Percentiles rank a stretch among this genome's conserved stretches.
Conservation (phyloP, 2,329 filamentous ascomycete species). For the Zelopaecilomyces penicillatus region DNA sequence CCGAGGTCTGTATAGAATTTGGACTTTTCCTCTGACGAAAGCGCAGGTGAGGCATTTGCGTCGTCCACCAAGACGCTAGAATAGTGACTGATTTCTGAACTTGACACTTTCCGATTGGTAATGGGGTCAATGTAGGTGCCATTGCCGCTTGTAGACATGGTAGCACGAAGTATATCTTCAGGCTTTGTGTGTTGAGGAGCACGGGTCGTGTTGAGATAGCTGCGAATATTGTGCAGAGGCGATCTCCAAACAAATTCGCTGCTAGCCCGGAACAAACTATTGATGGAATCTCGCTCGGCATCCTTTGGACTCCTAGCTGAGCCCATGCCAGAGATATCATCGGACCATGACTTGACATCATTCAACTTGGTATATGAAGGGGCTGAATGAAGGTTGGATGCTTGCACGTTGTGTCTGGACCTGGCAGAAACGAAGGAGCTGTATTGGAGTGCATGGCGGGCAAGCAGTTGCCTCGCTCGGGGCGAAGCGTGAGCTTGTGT, state of each 20-base stretch:
- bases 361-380: constrained; percentile 28
- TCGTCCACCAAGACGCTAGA: constrained; percentile 27
- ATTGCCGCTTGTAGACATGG: constrained; percentile 12
- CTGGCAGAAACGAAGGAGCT: constrained; percentile 5
- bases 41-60: constrained; percentile 23
- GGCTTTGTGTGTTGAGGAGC: constrained; percentile 13
- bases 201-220: constrained; percentile 19
- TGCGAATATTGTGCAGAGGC: constrained; percentile 25
- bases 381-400: constrained; percentile 25
- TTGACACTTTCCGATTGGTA: constrained; percentile 43
- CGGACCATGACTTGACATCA: constrained; percentile 26
- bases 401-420: constrained; percentile 18
- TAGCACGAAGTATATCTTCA: constrained; percentile 17
- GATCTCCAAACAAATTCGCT: constrained; percentile 22
- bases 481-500: constrained; percentile 19
- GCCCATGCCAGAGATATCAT: constrained; percentile 28
- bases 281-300: constrained; percentile 35
- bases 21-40: constrained; percentile 29
- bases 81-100: constrained; percentile 21
- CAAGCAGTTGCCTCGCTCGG: constrained; percentile 19
- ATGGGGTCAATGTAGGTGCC: constrained; percentile 44
- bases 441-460: constrained; percentile 6
- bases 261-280: constrained; percentile 28
- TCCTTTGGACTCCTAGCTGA: constrained; percentile 36
- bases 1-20: constrained; percentile 30